These are phyloP conservation scores for Buddleja alternifolia DNA, from an alignment of 257 asterid species.

Conservation along the genomic window DNA sequence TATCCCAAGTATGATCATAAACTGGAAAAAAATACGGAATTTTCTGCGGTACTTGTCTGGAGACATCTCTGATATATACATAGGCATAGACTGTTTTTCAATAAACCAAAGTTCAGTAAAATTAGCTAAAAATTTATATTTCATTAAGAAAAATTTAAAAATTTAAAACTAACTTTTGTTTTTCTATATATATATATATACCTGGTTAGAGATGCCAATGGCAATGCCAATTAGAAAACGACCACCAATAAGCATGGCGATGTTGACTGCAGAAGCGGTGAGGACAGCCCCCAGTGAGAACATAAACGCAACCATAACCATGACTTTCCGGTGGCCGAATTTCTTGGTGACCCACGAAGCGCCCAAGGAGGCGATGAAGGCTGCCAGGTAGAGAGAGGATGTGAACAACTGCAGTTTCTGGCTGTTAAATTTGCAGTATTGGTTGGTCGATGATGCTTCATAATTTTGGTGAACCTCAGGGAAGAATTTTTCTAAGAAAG, in stretches of 20 bases:
- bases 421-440: constrained; percentile 52
- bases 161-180: no score
- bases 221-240: neutral
- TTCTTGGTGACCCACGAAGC: constrained; percentile 47
- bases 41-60: constrained; percentile 5
- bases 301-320: constrained; percentile 42
- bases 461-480: constrained; percentile 38
- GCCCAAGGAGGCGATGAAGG: constrained; percentile 44
- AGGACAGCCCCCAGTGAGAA: neutral
- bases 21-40: neutral
- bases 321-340: constrained; percentile 43
- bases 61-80: constrained; percentile 13
- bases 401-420: constrained; percentile 49
- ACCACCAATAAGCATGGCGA: neutral
- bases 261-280: neutral
- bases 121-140: no score
- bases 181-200: no score
- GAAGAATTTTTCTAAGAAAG: constrained; percentile 45
- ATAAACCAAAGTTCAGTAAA: no score
- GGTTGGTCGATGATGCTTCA: constrained; percentile 32
- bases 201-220: neutral
- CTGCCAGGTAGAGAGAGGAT: constrained; percentile 54
- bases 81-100: constrained; percentile 14
- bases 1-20: neutral
- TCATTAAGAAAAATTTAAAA: no score